A percentile compares a stretch with the other conserved stretches of the same genome.
Conservation (phyloP, 2,329 filamentous ascomycete species). For the Verticillium klebahnii region DNA sequence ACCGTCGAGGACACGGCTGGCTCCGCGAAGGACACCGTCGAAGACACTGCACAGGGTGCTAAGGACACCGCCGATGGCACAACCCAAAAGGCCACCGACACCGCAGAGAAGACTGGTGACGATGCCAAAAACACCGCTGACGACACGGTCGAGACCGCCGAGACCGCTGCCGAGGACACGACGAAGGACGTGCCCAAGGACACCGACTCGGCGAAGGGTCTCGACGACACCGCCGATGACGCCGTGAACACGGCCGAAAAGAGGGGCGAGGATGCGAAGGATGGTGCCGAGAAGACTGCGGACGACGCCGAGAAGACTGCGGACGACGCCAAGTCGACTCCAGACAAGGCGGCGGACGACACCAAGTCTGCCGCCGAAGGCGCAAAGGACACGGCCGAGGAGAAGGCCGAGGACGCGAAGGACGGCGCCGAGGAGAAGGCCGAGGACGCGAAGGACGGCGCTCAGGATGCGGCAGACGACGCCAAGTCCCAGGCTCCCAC, state of each 20-base stretch:
- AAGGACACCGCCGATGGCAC: background rate
- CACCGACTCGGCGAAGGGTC: background rate
- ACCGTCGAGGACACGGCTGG: background rate
- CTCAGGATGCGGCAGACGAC: background rate
- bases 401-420: background rate
- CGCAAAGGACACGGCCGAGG: background rate
- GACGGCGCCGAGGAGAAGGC: background rate
- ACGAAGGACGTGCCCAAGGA: background rate
- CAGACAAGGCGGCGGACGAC: slow-evolving; percentile 1
- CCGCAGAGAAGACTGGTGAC: background rate
- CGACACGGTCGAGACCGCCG: background rate
- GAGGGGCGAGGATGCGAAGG: slow-evolving; percentile 7
- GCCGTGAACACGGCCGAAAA: background rate
- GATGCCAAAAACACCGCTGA: background rate
- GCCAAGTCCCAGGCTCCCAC: background rate
- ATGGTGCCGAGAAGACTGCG: slow-evolving; percentile 9
- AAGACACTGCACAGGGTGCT: background rate
- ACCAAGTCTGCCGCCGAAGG: background rate
- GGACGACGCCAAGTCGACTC: background rate
- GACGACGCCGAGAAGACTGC: slow-evolving; percentile 6
- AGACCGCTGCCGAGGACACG: slow-evolving; percentile 6
- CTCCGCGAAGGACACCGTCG: background rate
- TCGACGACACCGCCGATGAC: background rate
- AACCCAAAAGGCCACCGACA: background rate
- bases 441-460: background rate